A percentile compares a stretch with the other conserved stretches of the same genome.
Conservation (phyloP, 106 monocot species). For the Apostasia shenzhenica region DNA sequence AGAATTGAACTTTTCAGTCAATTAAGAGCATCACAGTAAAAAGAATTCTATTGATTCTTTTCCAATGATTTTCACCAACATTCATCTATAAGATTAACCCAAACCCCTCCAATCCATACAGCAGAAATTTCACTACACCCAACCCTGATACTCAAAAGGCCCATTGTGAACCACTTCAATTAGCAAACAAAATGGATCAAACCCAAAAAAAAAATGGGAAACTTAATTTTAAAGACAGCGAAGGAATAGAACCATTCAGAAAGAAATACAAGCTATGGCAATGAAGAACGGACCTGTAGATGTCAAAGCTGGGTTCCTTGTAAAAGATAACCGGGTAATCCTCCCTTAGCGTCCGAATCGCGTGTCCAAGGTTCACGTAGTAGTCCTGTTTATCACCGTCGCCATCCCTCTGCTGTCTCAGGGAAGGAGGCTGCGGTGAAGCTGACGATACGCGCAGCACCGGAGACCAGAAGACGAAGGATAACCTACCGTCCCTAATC, state of each 20-base stretch:
- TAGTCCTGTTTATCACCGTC: slow-evolving; percentile 56
- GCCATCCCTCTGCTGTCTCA: slow-evolving; percentile 14
- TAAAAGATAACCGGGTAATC: slow-evolving; percentile 57
- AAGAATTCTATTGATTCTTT: too few species aligned
- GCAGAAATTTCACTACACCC: too few species aligned
- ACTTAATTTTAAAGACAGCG: neutral
- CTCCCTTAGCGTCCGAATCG: slow-evolving; percentile 74
- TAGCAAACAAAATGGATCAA: too few species aligned
- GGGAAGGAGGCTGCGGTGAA: slow-evolving; percentile 12
- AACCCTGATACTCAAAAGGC: too few species aligned
- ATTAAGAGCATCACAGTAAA: too few species aligned
- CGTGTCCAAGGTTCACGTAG: slow-evolving; percentile 74
- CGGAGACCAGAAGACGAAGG: slow-evolving; percentile 14
- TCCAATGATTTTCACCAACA: too few species aligned
- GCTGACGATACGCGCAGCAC: slow-evolving; percentile 17
- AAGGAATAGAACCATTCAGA: neutral
- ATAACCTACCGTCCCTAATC: slow-evolving; percentile 13
- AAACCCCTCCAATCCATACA: too few species aligned
- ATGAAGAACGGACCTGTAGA: slow-evolving; percentile 48
- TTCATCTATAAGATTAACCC: too few species aligned
- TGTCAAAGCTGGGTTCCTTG: slow-evolving; percentile 57
- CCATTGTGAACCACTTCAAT: too few species aligned
- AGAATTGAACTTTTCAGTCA: too few species aligned
- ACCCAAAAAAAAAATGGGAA: too few species aligned
- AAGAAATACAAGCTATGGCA: neutral